These are phyloP conservation scores for Grosmannia penicillata DNA, from an alignment of 2,329 filamentous ascomycete species.

Conservation along the genomic window DNA sequence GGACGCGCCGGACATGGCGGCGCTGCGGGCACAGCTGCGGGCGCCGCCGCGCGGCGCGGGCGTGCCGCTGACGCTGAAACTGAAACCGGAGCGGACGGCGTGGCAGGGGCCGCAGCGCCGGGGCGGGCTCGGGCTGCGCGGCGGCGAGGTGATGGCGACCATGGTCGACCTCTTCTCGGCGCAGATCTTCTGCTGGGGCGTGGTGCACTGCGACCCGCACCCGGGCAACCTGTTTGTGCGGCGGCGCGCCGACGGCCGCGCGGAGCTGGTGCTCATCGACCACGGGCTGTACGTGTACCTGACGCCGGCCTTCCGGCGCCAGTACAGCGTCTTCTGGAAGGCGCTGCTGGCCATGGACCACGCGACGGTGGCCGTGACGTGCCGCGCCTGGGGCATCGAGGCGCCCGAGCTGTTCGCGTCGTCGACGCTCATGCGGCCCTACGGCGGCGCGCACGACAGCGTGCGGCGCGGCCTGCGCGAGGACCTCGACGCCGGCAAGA, in stretches of 20 bases:
- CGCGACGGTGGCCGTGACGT: slow-evolving; percentile 56
- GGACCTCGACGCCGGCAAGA: slow-evolving; percentile 44
- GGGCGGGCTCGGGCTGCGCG: slow-evolving; percentile 69
- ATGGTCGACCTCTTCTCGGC: slow-evolving; percentile 96
- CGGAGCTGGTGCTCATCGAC: slow-evolving; percentile 90
- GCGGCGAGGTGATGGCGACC: slow-evolving; percentile 85
- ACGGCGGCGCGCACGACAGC: slow-evolving; percentile 65
- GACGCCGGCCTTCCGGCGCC: slow-evolving; percentile 64
- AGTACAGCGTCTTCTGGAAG: slow-evolving; percentile 90
- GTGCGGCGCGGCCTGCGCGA: slow-evolving; percentile 50
- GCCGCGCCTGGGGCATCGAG: slow-evolving; percentile 70
- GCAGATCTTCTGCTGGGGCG: slow-evolving; percentile 95
- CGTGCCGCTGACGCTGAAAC: slow-evolving; percentile 55
- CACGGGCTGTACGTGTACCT: slow-evolving; percentile 94
- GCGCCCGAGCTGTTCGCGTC: slow-evolving; percentile 85
- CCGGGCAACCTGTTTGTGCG: slow-evolving; percentile 96
- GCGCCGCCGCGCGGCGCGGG: slow-evolving; percentile 32
- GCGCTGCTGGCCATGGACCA: slow-evolving; percentile 90
- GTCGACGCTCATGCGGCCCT: slow-evolving; percentile 78
- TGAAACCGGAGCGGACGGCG: slow-evolving; percentile 67
- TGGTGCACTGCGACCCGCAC: slow-evolving; percentile 92
- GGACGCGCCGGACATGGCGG: slow-evolving; percentile 29
- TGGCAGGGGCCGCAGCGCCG: slow-evolving; percentile 61
- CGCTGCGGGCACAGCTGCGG: slow-evolving; percentile 28
- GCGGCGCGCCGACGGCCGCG: slow-evolving; percentile 62